These are phyloP conservation scores for Calonectria hongkongensis DNA, from an alignment of 2,329 filamentous ascomycete species.

Conservation along the genomic window DNA sequence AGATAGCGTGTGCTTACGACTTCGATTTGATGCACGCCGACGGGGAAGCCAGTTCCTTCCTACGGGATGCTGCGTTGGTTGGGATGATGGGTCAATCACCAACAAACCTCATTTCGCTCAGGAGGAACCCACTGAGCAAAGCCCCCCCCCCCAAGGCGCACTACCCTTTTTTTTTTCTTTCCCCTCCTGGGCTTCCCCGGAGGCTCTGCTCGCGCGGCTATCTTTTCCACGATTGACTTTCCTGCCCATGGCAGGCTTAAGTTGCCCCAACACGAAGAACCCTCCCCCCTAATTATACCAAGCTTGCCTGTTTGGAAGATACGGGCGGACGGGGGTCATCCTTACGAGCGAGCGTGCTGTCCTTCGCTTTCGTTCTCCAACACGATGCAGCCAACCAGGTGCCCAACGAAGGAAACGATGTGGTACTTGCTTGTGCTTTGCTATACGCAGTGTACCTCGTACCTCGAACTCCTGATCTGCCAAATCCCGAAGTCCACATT, in stretches of 20 bases:
- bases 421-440: slow-evolving; percentile 12
- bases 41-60: slow-evolving; percentile 13
- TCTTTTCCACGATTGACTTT: slow-evolving; percentile 8
- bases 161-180: background rate
- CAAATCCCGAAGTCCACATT: slow-evolving; percentile 5
- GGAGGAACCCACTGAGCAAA: background rate
- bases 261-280: slow-evolving; percentile 23
- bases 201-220: slow-evolving; percentile 38
- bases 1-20: slow-evolving; percentile 33
- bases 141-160: background rate
- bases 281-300: slow-evolving; percentile 17
- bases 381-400: slow-evolving; percentile 23
- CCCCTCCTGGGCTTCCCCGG: slow-evolving; percentile 27
- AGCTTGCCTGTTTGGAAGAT: background rate
- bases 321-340: slow-evolving; percentile 19
- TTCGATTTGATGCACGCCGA: slow-evolving; percentile 24
- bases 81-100: background rate
- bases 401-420: slow-evolving; percentile 29
- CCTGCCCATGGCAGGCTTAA: background rate
- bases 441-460: slow-evolving; percentile 26
- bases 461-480: slow-evolving; percentile 28
- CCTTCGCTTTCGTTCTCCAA: slow-evolving; percentile 11
- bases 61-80: background rate
- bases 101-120: slow-evolving; percentile 22
- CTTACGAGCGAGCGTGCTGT: slow-evolving; percentile 1